phyloP scores from a whole-genome alignment of 495 filamentous ascomycete species.

The Penicillium taxi region DNA sequence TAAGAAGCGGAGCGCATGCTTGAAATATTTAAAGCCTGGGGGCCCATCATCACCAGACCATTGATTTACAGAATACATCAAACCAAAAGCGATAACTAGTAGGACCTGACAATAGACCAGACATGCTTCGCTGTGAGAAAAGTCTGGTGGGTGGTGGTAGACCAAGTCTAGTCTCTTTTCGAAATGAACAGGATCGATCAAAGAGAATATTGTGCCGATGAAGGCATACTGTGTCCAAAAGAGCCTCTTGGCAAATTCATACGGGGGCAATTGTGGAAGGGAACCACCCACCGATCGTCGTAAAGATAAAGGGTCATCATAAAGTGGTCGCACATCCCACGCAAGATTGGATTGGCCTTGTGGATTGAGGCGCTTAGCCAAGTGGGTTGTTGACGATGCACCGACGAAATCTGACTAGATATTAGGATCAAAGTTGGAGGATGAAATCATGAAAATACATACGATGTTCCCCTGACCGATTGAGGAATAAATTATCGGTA shows the following conservation, averaged over 20 bases:
- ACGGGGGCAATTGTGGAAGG: slow-evolving; percentile 33
- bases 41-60: slow-evolving; percentile 42
- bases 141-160: slow-evolving; percentile 29
- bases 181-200: slow-evolving; percentile 36
- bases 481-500: slow-evolving; percentile 28
- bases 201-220: slow-evolving; percentile 46
- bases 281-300: slow-evolving; percentile 19
- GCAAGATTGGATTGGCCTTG: slow-evolving; percentile 27
- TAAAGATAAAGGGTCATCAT: slow-evolving; percentile 30
- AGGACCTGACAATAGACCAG: slow-evolving; percentile 34
- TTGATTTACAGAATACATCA: slow-evolving; percentile 46
- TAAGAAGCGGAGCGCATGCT: slow-evolving; percentile 38
- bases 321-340: slow-evolving; percentile 35
- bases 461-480: slow-evolving; percentile 33
- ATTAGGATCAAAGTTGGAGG: background rate
- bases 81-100: slow-evolving; percentile 43
- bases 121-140: slow-evolving; percentile 27
- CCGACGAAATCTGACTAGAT: slow-evolving; percentile 30
- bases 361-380: slow-evolving; percentile 30
- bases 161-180: slow-evolving; percentile 34
- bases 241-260: slow-evolving; percentile 37
- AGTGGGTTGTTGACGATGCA: slow-evolving; percentile 27
- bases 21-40: slow-evolving; percentile 45
- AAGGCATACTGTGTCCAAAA: slow-evolving; percentile 44
- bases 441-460: slow-evolving; percentile 1